Evolutionary conservation across 2,329 filamentous ascomycete genomes (phyloP).

Genomic region (Xylaria multiplex): DNA sequence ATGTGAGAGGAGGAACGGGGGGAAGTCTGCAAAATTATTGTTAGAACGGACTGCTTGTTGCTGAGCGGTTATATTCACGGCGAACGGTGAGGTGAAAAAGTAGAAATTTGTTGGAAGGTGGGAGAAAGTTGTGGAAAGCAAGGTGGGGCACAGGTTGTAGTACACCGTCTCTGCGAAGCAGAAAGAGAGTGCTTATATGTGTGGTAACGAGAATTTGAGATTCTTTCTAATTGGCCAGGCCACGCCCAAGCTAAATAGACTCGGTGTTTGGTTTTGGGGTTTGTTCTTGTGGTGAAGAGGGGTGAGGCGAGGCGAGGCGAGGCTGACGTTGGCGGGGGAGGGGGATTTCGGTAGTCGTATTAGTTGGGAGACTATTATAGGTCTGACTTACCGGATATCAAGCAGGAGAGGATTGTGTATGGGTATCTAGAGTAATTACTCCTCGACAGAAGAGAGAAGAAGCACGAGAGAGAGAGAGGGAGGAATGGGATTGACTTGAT

Average conservation of each 20-base stretch:
- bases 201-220: not conserved
- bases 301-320: slow-evolving; percentile 29
- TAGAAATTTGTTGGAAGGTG: slow-evolving; percentile 13
- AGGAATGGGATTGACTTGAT: slow-evolving; percentile 25
- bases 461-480: not conserved
- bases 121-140: slow-evolving; percentile 8
- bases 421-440: slow-evolving; percentile 34
- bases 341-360: slow-evolving; percentile 6
- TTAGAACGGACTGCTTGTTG: slow-evolving; percentile 14
- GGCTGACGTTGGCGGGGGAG: slow-evolving; percentile 39
- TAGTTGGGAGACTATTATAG: not conserved
- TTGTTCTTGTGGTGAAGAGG: not conserved
- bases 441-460: slow-evolving; percentile 26
- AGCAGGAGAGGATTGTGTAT: slow-evolving; percentile 5
- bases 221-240: not conserved
- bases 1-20: slow-evolving; percentile 13
- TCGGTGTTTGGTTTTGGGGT: not conserved
- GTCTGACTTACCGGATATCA: slow-evolving; percentile 35
- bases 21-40: slow-evolving; percentile 27
- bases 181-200: not conserved
- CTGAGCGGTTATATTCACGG: not conserved
- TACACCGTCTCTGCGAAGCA: not conserved
- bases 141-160: slow-evolving; percentile 22
- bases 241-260: not conserved
- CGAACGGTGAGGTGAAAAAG: not conserved